These are phyloP conservation scores for Blastomyces gilchristii DNA, from an alignment of 2,329 filamentous ascomycete species.

Conservation along the genomic window DNA sequence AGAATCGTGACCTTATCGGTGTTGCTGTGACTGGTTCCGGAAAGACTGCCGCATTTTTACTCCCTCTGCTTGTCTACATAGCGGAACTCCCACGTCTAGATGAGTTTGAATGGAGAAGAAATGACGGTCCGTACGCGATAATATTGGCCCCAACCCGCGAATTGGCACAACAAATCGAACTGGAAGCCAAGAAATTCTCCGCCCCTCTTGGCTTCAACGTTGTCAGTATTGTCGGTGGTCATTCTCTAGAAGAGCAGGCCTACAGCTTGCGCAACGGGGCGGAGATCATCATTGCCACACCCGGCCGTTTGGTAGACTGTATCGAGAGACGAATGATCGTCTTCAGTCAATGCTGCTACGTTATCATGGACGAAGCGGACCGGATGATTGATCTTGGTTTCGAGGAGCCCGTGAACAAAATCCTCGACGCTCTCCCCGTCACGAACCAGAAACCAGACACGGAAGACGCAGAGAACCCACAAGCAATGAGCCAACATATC, in stretches of 20 bases:
- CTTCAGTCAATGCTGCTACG: slow-evolving; percentile 90
- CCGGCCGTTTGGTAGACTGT: slow-evolving; percentile 91
- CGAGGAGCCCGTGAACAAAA: slow-evolving; percentile 95
- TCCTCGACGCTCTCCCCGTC: slow-evolving; percentile 85
- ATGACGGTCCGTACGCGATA: slow-evolving; percentile 94
- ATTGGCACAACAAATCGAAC: slow-evolving; percentile 92
- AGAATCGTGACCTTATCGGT: slow-evolving; percentile 91
- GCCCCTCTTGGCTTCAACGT: slow-evolving; percentile 83
- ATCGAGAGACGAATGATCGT: slow-evolving; percentile 88
- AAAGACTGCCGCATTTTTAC: slow-evolving; percentile 90
- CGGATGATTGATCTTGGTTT: slow-evolving; percentile 98
- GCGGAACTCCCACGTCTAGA: slow-evolving; percentile 76
- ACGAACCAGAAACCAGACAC: slow-evolving; percentile 90
- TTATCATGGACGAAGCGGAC: slow-evolving; percentile 99
- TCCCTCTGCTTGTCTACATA: slow-evolving; percentile 90
- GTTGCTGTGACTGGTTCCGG: slow-evolving; percentile 96
- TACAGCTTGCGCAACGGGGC: slow-evolving; percentile 84
- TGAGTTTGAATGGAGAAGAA: slow-evolving; percentile 72
- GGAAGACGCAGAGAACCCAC: slow-evolving; percentile 77
- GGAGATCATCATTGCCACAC: slow-evolving; percentile 97
- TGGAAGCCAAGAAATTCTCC: slow-evolving; percentile 87
- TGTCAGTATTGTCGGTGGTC: slow-evolving; percentile 95
- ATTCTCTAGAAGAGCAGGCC: slow-evolving; percentile 86
- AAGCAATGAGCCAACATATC: slow-evolving; percentile 72
- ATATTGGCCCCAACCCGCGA: slow-evolving; percentile 95